Percentiles rank a stretch among this genome's conserved stretches.
phyloP scores from a whole-genome alignment of 2,329 filamentous ascomycete species.

The Ophiocordyceps robertsii region DNA sequence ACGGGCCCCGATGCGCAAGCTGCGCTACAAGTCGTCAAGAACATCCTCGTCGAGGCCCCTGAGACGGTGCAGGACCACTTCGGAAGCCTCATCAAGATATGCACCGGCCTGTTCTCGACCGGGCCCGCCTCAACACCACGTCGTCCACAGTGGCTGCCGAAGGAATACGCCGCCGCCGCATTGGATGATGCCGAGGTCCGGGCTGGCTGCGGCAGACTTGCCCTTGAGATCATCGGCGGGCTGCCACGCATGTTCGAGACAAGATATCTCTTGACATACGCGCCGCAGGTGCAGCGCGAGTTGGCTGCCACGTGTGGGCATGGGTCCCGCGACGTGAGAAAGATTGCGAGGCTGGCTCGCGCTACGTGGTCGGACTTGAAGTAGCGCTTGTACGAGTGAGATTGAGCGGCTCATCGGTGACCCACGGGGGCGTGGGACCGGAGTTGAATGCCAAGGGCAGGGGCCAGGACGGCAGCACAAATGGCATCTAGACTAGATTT shows the following conservation, averaged over 20 bases:
- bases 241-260: slow-evolving; percentile 36
- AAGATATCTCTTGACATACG: slow-evolving; percentile 28
- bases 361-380: slow-evolving; percentile 32
- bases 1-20: slow-evolving; percentile 29
- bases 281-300: slow-evolving; percentile 29
- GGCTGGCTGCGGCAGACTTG: slow-evolving; percentile 29
- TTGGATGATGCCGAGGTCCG: slow-evolving; percentile 9
- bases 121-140: slow-evolving; percentile 12
- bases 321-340: slow-evolving; percentile 36
- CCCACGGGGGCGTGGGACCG: not conserved
- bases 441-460: not conserved
- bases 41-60: slow-evolving; percentile 31
- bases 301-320: slow-evolving; percentile 40
- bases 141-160: slow-evolving; percentile 17
- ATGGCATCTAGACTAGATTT: too few relatives aligned
- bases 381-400: slow-evolving; percentile 4
- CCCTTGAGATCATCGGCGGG: slow-evolving; percentile 31
- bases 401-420: not conserved
- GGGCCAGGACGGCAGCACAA: too few relatives aligned
- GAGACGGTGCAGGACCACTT: slow-evolving; percentile 33
- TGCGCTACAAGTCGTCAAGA: slow-evolving; percentile 33
- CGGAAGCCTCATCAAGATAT: slow-evolving; percentile 32
- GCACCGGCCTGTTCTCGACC: slow-evolving; percentile 23
- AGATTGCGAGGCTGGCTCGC: slow-evolving; percentile 33
- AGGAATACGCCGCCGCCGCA: slow-evolving; percentile 7